A percentile compares a stretch with the other conserved stretches of the same genome.
Evolutionary conservation across 2,329 filamentous ascomycete species (phyloP).

Genomic region (Leptosphaerulina australis): DNA sequence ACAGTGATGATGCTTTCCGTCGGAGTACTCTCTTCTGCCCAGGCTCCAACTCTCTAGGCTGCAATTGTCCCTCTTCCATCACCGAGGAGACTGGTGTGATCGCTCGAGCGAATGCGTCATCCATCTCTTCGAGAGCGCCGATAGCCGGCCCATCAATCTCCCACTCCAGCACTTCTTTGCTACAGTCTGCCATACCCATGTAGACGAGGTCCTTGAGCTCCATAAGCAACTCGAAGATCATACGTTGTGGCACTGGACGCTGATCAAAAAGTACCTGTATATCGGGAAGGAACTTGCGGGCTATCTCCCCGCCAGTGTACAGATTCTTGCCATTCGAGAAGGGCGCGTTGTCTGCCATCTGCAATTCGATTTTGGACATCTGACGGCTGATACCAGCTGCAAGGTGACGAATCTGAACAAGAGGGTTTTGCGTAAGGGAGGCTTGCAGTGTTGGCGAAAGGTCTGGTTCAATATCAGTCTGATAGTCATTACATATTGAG

Average conservation of each 20-base stretch:
- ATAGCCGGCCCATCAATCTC: constrained; percentile 33
- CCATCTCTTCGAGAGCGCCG: constrained; percentile 38
- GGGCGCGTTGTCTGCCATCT: constrained; percentile 45
- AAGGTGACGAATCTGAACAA: constrained; percentile 45
- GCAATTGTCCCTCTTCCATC: constrained; percentile 1
- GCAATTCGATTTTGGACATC: constrained; percentile 43
- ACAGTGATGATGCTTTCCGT: constrained; percentile 29
- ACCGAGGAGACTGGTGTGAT: constrained; percentile 23
- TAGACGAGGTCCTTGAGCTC: constrained; percentile 44
- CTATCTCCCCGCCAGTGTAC: constrained; percentile 42
- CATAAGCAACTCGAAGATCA: constrained; percentile 46
- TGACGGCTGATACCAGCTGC: constrained; percentile 44
- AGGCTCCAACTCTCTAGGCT: constrained; percentile 5
- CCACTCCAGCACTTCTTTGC: constrained; percentile 39
- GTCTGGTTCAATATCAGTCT: constrained; percentile 22
- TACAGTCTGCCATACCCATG: constrained; percentile 34
- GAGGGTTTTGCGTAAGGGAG: constrained; percentile 41
- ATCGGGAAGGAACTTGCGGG: constrained; percentile 39
- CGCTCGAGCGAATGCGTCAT: constrained; percentile 34
- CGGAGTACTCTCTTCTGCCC: constrained; percentile 22
- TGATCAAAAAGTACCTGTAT: constrained; percentile 43
- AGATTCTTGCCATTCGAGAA: constrained; percentile 42
- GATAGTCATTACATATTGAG: neutral
- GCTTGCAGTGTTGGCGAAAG: constrained; percentile 38
- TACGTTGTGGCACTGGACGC: constrained; percentile 38